A percentile compares a stretch with the other conserved stretches of the same genome.
Evolutionary conservation across 2,329 filamentous ascomycete species (phyloP).

Genomic region (Samsoniella hepiali): DNA sequence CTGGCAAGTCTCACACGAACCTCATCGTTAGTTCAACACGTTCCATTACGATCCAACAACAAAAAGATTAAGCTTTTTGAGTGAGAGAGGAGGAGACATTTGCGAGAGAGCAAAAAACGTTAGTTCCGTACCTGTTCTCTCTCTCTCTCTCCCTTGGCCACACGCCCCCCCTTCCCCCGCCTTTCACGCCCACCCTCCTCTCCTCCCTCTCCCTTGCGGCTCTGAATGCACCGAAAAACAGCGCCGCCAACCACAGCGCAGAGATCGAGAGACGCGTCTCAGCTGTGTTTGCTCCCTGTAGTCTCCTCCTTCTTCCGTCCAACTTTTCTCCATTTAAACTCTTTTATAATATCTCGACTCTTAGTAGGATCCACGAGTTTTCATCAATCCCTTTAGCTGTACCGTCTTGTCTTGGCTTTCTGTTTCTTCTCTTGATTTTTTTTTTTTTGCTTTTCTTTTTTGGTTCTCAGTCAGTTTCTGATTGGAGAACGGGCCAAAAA

Average conservation of each 20-base stretch:
- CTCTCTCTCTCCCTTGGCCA: slow-evolving; percentile 7
- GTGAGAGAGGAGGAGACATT: slow-evolving; percentile 1
- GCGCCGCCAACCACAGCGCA: neutral
- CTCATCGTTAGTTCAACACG: neutral
- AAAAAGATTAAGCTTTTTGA: neutral
- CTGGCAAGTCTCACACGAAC: neutral
- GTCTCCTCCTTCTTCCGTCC: neutral
- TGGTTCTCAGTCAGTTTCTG: neutral
- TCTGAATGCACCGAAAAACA: slow-evolving; percentile 2
- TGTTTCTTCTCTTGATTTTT: neutral
- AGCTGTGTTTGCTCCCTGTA: neutral
- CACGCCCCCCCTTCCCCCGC: neutral
- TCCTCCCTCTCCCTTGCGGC: neutral
- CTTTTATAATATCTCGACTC: neutral
- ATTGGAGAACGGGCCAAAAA: neutral
- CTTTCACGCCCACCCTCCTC: too few species aligned
- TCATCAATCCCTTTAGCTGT: neutral
- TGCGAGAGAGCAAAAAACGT: neutral
- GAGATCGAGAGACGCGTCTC: slow-evolving; percentile 6
- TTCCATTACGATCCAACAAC: neutral
- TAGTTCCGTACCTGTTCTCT: neutral
- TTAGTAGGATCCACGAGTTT: neutral
- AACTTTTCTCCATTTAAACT: neutral
- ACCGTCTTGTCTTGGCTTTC: neutral
- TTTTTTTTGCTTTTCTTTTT: neutral